Percentiles rank a stretch among this genome's conserved stretches.
These are phyloP conservation scores for Craspedostauros australis DNA, from an alignment of 108 stramenopile genomes.

Conservation along the genomic window DNA sequence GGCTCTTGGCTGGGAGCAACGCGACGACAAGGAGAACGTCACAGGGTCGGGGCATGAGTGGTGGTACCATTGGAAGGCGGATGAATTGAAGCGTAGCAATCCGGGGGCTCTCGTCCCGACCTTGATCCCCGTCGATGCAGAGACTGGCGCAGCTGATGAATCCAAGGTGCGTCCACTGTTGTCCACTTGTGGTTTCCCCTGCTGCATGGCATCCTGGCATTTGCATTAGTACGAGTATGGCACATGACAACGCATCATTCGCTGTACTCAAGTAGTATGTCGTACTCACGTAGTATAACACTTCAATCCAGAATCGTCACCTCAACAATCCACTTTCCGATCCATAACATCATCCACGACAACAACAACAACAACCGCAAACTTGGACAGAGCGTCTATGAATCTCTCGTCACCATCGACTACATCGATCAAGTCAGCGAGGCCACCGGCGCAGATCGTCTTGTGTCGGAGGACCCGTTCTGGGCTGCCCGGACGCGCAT, in stretches of 20 bases:
- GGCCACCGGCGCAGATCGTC: conserved; percentile 42
- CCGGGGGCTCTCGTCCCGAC: conserved; percentile 77
- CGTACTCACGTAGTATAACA: no score
- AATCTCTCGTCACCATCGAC: conserved; percentile 67
- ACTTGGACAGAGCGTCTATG: conserved; percentile 58
- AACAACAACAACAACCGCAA: no score
- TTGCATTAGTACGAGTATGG: no score
- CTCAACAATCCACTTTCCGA: no score
- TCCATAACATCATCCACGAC: no score
- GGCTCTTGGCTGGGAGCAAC: conserved; percentile 78
- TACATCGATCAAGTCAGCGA: conserved; percentile 62
- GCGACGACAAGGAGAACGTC: conserved; percentile 55
- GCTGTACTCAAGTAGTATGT: no score
- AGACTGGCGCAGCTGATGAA: conserved; percentile 34
- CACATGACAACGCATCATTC: no score
- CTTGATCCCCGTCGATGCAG: conserved; percentile 45
- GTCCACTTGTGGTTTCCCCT: no score
- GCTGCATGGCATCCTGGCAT: no score
- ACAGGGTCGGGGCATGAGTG: conserved; percentile 76
- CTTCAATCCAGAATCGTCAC: no score
- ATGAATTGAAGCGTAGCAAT: conserved; percentile 58
- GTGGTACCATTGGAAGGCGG: conserved; percentile 87
- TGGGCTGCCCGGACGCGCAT: conserved; percentile 58
- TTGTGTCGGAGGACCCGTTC: conserved; percentile 66
- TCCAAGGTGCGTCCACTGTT: no score